Evolutionary conservation across 2,329 filamentous ascomycete genomes (phyloP), one percentile per base, ranked within the genome.

Genomic region (Gremmenia infestans): DNA sequence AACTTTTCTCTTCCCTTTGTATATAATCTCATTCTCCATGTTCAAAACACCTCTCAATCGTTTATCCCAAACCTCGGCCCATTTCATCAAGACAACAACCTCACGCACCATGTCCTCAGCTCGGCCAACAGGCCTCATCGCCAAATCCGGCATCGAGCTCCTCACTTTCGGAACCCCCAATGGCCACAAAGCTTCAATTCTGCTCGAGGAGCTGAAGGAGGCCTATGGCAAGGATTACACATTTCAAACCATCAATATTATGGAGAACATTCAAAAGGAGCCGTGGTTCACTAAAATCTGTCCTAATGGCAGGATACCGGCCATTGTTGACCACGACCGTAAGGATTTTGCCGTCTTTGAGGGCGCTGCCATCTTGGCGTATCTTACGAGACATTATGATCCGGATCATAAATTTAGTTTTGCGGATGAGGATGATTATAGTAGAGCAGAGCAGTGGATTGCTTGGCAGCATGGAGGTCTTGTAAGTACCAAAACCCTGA

Each of bases 301-400:
- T 57, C 83, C 84, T 39, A 88, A 88, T 69, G 85, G 84, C 3
- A 78, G 83, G 15, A 86, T 87, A 62, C 83, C 84, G 2, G 83
- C 80, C 48, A 79, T 88, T 48, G 78, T 87, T 32, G 84, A 88
- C 71, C 84, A 88, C 61, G 82, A 87, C 69, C 78, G 81, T 59
- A 73, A 74, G 54, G 78, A 72, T 48, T 81, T 87, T 51, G 71
- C 79, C 45, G 82, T 93, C 28, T 93, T 92, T 65, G 89, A 94
- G 71, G 86, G 85, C 46, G 81, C 85, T 48, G 81, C 86, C 58
- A 92, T 92, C 65, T 78, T 92, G 66, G 77, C 81, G 57, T 93
- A 93, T 70, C 78, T 93, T 19, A 81, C 83, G 9, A 81, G 85
- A n/a, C 81, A 81, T 60, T 91, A 91, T 67, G 88, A 91, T 68